Conservation (phyloP, 805 yeast genomes). For the Ogataea henricii region DNA sequence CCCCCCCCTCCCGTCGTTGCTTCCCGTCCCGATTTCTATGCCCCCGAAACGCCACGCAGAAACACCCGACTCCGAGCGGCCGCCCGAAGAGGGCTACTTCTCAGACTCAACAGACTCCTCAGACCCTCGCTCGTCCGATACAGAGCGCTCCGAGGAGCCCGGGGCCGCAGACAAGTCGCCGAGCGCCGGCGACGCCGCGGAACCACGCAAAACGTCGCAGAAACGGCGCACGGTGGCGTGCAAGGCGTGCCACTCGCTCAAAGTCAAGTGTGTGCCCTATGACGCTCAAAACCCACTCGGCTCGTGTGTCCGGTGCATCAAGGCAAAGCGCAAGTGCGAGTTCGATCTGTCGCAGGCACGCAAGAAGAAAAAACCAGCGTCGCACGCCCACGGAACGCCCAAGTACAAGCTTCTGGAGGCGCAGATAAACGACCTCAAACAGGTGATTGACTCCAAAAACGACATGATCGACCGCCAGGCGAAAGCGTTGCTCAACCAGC, state of each 20-base stretch:
- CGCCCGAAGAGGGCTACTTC: background rate
- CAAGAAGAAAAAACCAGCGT: slow-evolving; percentile 39
- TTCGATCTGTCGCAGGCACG: slow-evolving; percentile 63
- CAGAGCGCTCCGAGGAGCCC: slow-evolving; percentile 3
- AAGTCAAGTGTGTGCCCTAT: slow-evolving; percentile 81
- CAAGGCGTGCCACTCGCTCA: slow-evolving; percentile 75
- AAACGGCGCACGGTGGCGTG: slow-evolving; percentile 58
- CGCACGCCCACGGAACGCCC: slow-evolving; percentile 9
- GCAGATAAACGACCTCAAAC: slow-evolving; percentile 24
- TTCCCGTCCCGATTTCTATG: background rate
- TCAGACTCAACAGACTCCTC: slow-evolving; percentile 6
- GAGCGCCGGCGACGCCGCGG: background rate
- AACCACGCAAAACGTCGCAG: slow-evolving; percentile 1
- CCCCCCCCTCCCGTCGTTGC: background rate
- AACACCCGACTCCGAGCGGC: background rate
- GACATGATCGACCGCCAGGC: slow-evolving; percentile 15
- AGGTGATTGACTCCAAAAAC: slow-evolving; percentile 11
- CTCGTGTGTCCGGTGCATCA: slow-evolving; percentile 74
- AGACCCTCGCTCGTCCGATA: background rate
- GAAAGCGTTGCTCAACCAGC: slow-evolving; percentile 11
- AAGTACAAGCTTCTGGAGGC: slow-evolving; percentile 31
- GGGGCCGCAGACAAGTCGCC: background rate
- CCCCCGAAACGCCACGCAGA: background rate
- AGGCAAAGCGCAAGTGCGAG: slow-evolving; percentile 63
- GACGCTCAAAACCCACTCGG: slow-evolving; percentile 57